These are phyloP conservation scores for Claviceps quebecensis DNA, from an alignment of 2,329 filamentous ascomycete genomes.

Conservation along the genomic window DNA sequence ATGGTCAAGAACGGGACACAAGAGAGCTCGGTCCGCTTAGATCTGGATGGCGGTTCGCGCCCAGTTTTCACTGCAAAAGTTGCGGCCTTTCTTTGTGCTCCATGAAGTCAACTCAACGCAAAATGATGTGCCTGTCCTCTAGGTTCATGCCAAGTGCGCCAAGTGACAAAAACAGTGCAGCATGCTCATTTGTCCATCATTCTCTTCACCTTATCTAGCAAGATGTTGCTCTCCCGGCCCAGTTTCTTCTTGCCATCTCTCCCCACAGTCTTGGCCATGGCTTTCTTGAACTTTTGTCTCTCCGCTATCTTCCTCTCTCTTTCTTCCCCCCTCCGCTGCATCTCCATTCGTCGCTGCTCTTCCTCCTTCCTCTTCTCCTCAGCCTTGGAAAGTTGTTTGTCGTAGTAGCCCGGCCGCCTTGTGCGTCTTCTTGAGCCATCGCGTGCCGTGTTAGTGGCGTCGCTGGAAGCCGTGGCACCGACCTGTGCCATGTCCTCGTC, in stretches of 20 bases:
- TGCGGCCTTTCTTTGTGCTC: too few species aligned
- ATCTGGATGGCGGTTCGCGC: too few species aligned
- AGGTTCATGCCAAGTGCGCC: too few species aligned
- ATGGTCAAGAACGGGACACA: too few species aligned
- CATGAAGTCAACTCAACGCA: background rate
- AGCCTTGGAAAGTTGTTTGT: constrained; percentile 43
- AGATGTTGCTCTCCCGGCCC: constrained; percentile 62
- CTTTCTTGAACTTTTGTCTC: constrained; percentile 48
- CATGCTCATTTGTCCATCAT: constrained; percentile 3
- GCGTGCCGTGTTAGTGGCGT: constrained; percentile 6
- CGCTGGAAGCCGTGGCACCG: constrained; percentile 8
- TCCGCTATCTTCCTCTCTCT: constrained; percentile 51
- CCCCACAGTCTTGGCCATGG: constrained; percentile 61
- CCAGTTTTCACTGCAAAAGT: too few species aligned
- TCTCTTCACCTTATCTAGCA: constrained; percentile 66
- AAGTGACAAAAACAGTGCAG: too few species aligned
- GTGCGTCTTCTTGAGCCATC: constrained; percentile 22
- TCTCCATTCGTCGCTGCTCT: constrained; percentile 28
- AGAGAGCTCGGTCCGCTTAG: too few species aligned
- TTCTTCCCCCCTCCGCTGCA: constrained; percentile 41
- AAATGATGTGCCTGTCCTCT: background rate
- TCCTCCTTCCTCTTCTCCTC: constrained; percentile 28
- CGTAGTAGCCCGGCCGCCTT: constrained; percentile 42
- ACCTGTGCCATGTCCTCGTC: constrained; percentile 23
- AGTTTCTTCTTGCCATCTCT: constrained; percentile 66